Conservation (phyloP, 495 filamentous ascomycete genomes). For the Penicillium pancosmium region DNA sequence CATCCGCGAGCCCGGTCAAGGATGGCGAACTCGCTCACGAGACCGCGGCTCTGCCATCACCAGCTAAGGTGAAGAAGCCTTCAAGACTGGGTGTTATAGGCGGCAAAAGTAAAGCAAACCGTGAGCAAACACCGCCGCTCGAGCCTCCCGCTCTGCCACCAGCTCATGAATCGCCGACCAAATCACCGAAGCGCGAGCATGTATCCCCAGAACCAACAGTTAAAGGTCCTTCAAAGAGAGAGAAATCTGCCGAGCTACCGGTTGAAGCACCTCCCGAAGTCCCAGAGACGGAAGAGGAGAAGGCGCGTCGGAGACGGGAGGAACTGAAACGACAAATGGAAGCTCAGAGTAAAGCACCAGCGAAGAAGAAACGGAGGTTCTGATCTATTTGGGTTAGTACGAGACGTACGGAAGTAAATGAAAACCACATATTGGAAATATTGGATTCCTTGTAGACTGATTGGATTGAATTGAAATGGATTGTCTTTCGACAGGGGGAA, state of each 20-base stretch:
- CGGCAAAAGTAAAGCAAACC: slow-evolving; percentile 27
- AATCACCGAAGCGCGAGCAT: not conserved
- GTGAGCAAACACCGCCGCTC: not conserved
- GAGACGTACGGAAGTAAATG: not conserved
- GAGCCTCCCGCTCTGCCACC: not conserved
- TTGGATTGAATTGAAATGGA: not conserved
- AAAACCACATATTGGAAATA: not conserved
- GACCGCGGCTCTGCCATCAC: slow-evolving; percentile 6
- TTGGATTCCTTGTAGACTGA: not conserved
- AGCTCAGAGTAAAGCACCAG: slow-evolving; percentile 61
- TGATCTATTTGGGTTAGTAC: slow-evolving; percentile 20
- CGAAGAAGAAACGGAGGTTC: slow-evolving; percentile 71
- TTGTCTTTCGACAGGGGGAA: slow-evolving; percentile 6
- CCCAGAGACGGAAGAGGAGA: slow-evolving; percentile 50
- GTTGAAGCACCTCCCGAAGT: slow-evolving; percentile 1
- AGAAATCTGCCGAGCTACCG: not conserved
- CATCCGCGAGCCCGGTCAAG: not conserved
- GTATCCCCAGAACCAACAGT: not conserved
- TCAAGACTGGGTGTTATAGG: slow-evolving; percentile 43
- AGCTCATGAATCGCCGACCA: not conserved
- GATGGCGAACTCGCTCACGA: not conserved
- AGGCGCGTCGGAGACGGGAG: slow-evolving; percentile 62
- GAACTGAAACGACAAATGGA: slow-evolving; percentile 68
- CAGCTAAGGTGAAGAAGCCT: slow-evolving; percentile 27
- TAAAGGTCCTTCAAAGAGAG: slow-evolving; percentile 13